Evolutionary conservation across 495 filamentous ascomycete species (phyloP).

Genomic region (Penicillium roqueforti): DNA sequence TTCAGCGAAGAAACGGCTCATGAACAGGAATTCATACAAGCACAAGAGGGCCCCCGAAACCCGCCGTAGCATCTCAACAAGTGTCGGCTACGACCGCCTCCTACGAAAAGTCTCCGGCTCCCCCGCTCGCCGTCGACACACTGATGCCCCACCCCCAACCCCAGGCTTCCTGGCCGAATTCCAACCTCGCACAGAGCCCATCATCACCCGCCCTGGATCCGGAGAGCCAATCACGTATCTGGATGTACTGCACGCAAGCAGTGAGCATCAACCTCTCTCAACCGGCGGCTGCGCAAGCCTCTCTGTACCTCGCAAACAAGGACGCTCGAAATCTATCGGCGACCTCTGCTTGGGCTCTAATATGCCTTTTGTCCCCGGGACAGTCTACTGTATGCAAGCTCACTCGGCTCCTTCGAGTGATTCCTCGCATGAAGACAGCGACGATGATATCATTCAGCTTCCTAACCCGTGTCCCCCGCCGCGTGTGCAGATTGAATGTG

Average conservation of each 20-base stretch:
- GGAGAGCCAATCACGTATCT: conserved; percentile 34
- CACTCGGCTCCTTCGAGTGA: conserved; percentile 28
- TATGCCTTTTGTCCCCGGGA: conserved; percentile 8
- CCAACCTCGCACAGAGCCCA: conserved; percentile 7
- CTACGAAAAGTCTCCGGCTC: conserved; percentile 19
- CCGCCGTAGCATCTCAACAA: conserved; percentile 36
- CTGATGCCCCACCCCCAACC: conserved; percentile 38
- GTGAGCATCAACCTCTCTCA: conserved; percentile 13
- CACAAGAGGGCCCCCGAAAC: conserved; percentile 30
- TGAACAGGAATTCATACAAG: conserved; percentile 34
- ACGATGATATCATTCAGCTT: conserved; percentile 40
- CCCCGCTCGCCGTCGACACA: conserved; percentile 35
- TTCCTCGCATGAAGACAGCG: conserved; percentile 29
- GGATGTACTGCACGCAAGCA: conserved; percentile 30
- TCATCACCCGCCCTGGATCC: not conserved
- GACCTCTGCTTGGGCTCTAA: conserved; percentile 11
- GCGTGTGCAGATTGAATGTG: conserved; percentile 33
- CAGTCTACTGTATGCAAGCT: conserved; percentile 39
- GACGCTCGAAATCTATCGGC: conserved; percentile 18
- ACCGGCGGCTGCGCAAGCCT: not conserved
- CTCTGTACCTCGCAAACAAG: conserved; percentile 7
- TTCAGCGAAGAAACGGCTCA: conserved; percentile 22
- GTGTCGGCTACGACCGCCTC: conserved; percentile 20
- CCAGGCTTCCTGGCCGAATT: conserved; percentile 30
- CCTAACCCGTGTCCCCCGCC: conserved; percentile 30